phyloP scores from a whole-genome alignment of 129 eudicot species.

The Helianthus annuus region DNA sequence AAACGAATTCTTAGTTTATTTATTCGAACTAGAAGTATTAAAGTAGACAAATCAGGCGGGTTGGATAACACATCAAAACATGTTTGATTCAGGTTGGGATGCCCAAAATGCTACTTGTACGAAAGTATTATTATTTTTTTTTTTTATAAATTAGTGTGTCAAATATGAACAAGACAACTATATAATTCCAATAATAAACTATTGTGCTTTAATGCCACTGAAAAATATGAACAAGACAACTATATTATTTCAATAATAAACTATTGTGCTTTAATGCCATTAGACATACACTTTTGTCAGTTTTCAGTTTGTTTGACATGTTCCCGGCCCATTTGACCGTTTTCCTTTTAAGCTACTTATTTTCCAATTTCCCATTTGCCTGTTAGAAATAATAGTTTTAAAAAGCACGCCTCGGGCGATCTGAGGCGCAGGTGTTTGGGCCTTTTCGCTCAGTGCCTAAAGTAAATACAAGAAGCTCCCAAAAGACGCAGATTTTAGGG shows the following conservation, averaged over 20 bases:
- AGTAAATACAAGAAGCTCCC: no score
- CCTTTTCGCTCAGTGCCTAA: no score
- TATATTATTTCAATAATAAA: not conserved
- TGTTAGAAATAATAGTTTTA: not conserved
- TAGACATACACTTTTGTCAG: not conserved
- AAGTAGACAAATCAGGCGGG: not conserved
- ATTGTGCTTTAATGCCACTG: no score
- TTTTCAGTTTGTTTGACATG: not conserved
- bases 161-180: not conserved
- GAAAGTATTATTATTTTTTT: not conserved
- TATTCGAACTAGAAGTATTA: slow-evolving; percentile 12
- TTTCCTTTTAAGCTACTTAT: not conserved
- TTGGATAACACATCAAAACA: not conserved
- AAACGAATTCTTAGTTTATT: slow-evolving; percentile 13
- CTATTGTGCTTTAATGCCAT: not conserved
- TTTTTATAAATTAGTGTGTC: not conserved
- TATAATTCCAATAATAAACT: not conserved
- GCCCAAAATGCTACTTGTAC: not conserved
- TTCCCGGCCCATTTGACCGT: not conserved
- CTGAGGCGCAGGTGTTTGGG: no score
- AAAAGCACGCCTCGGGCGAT: no score
- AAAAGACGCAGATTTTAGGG: no score
- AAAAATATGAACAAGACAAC: no score
- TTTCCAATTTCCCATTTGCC: not conserved
- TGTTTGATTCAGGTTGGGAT: not conserved